These are phyloP conservation scores for Phanerochaete sordida DNA, from an alignment of 768 basidiomycete genomes.

Conservation along the genomic window DNA sequence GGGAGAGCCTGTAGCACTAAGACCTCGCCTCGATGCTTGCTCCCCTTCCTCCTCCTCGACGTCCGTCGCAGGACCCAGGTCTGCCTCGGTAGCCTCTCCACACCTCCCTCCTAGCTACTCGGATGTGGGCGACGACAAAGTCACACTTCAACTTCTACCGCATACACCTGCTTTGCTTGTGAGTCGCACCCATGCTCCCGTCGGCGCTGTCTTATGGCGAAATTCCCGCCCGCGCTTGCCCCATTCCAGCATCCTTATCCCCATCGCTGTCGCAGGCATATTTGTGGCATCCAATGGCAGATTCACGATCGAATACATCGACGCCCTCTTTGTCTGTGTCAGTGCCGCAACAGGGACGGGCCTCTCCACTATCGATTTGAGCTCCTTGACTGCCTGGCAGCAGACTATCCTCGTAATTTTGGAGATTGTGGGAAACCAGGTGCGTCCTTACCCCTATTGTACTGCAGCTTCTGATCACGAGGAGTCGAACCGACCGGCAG, in stretches of 20 bases:
- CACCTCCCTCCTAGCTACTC: neutral
- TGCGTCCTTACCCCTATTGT: conserved; percentile 32
- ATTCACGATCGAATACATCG: conserved; percentile 71
- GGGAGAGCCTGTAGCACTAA: neutral
- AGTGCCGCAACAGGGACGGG: conserved; percentile 79
- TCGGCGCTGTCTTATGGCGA: neutral
- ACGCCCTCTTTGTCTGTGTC: conserved; percentile 73
- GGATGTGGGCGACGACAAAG: conserved; percentile 18
- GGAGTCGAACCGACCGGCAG: conserved; percentile 33
- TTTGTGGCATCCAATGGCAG: conserved; percentile 81
- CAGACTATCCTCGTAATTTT: conserved; percentile 68
- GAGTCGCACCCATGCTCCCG: conserved; percentile 12
- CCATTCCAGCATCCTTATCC: conserved; percentile 62
- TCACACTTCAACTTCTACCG: conserved; percentile 45
- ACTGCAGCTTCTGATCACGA: neutral
- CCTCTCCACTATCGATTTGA: conserved; percentile 64
- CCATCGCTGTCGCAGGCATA: conserved; percentile 76
- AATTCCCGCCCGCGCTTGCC: neutral
- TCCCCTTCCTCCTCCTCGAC: neutral
- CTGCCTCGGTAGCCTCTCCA: neutral
- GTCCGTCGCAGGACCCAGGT: neutral
- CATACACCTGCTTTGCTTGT: conserved; percentile 43
- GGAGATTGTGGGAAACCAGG: conserved; percentile 77
- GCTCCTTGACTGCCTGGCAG: conserved; percentile 65
- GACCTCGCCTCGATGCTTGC: neutral